phyloP scores from a whole-genome alignment of 495 filamentous ascomycete species.

The Trichoderma reesei region DNA sequence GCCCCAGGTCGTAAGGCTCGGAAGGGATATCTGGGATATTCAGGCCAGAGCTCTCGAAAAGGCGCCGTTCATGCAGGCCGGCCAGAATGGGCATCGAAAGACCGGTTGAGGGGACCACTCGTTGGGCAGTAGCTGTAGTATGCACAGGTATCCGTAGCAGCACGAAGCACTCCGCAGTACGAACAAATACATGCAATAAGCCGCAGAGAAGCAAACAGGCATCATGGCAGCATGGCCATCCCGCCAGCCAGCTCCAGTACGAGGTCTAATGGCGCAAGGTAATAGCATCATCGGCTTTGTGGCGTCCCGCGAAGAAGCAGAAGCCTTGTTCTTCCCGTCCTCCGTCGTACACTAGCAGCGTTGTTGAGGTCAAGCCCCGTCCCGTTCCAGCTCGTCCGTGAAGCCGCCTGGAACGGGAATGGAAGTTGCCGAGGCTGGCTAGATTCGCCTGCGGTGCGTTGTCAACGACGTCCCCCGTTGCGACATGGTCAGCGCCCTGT shows the following conservation, averaged over 20 bases:
- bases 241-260: too few species aligned
- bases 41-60: constrained; percentile 33
- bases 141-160: too few species aligned
- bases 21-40: constrained; percentile 27
- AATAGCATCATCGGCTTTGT: too few species aligned
- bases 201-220: too few species aligned
- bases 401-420: neutral
- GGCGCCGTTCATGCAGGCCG: constrained; percentile 20
- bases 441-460: constrained; percentile 1
- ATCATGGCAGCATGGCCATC: too few species aligned
- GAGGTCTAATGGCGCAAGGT: too few species aligned
- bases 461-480: neutral
- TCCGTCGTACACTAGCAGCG: neutral
- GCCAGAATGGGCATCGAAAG: neutral
- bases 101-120: neutral
- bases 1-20: constrained; percentile 24
- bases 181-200: too few species aligned
- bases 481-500: neutral
- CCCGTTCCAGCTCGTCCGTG: neutral
- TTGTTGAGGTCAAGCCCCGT: neutral
- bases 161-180: too few species aligned
- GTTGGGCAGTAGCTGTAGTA: too few species aligned
- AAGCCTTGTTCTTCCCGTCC: neutral
- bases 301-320: neutral
- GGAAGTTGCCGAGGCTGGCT: neutral